These are phyloP conservation scores for Pseudevernia furfuracea DNA, from an alignment of 495 filamentous ascomycete species.

Conservation along the genomic window DNA sequence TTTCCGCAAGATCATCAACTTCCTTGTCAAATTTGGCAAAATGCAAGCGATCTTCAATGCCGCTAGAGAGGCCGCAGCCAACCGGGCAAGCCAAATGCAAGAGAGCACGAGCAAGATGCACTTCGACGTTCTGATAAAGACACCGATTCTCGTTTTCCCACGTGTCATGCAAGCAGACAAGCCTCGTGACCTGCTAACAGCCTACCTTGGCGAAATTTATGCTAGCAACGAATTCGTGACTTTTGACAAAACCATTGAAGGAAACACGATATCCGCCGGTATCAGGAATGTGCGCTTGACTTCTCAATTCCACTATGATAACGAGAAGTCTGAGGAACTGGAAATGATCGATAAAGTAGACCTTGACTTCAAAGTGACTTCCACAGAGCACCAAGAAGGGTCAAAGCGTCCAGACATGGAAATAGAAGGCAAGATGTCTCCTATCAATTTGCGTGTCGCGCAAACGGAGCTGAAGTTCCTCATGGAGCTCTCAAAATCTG, in stretches of 20 bases:
- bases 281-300: conserved; percentile 87
- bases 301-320: conserved; percentile 76
- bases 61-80: conserved; percentile 87
- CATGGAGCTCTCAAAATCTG: conserved; percentile 71
- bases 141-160: conserved; percentile 92
- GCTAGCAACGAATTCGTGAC: conserved; percentile 85
- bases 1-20: conserved; percentile 96
- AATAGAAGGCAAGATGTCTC: conserved; percentile 81
- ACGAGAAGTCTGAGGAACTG: conserved; percentile 68
- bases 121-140: conserved; percentile 87
- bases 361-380: conserved; percentile 81
- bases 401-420: conserved; percentile 83
- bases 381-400: conserved; percentile 73
- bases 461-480: conserved; percentile 86
- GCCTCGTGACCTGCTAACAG: conserved; percentile 76
- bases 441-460: conserved; percentile 82
- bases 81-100: conserved; percentile 86
- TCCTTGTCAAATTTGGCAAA: conserved; percentile 94
- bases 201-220: conserved; percentile 94
- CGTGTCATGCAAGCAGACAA: conserved; percentile 53
- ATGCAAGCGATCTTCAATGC: conserved; percentile 99
- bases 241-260: conserved; percentile 57
- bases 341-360: conserved; percentile 97
- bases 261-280: conserved; percentile 83
- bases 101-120: conserved; percentile 82